Percentiles rank a stretch among this genome's conserved stretches.
Evolutionary conservation across 192 early-diverging fungal species (phyloP).

Genomic region (Haplosporangium gracile): DNA sequence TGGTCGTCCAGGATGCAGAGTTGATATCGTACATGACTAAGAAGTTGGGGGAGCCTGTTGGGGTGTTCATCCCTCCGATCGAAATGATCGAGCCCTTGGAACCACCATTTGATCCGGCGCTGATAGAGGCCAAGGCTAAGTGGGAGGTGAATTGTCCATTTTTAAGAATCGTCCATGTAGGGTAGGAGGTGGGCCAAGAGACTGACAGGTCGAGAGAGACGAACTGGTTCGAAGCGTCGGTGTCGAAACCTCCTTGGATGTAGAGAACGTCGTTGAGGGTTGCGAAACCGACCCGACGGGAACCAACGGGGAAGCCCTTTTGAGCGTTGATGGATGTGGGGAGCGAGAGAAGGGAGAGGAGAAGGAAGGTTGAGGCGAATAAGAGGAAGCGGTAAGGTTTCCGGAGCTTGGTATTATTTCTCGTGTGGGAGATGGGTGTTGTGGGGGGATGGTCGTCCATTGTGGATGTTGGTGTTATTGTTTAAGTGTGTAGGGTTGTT

Average conservation of each 20-base stretch:
- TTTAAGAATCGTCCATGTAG: slow-evolving; percentile 23
- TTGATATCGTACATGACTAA: slow-evolving; percentile 22
- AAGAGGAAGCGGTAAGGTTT: neutral
- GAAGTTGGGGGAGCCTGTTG: neutral
- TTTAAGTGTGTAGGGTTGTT: neutral
- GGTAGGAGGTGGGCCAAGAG: slow-evolving; percentile 18
- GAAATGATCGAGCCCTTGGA: slow-evolving; percentile 21
- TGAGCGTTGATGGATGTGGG: neutral
- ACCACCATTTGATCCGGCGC: slow-evolving; percentile 24
- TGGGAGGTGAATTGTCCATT: slow-evolving; percentile 30
- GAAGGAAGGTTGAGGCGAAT: neutral
- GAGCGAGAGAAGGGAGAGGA: neutral
- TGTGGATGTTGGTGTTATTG: neutral
- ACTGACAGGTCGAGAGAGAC: slow-evolving; percentile 38
- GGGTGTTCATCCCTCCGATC: slow-evolving; percentile 25
- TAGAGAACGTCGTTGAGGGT: slow-evolving; percentile 32
- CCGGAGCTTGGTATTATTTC: neutral
- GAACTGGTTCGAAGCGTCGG: slow-evolving; percentile 16
- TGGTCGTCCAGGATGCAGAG: neutral
- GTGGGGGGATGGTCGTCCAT: neutral
- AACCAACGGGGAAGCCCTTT: neutral
- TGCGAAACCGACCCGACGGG: slow-evolving; percentile 44
- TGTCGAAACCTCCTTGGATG: slow-evolving; percentile 47
- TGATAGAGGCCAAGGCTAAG: slow-evolving; percentile 23
- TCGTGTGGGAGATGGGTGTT: neutral